These are phyloP conservation scores for Vitis hybrid DNA, from an alignment of 177 flowering plant species.

Conservation along the genomic window DNA sequence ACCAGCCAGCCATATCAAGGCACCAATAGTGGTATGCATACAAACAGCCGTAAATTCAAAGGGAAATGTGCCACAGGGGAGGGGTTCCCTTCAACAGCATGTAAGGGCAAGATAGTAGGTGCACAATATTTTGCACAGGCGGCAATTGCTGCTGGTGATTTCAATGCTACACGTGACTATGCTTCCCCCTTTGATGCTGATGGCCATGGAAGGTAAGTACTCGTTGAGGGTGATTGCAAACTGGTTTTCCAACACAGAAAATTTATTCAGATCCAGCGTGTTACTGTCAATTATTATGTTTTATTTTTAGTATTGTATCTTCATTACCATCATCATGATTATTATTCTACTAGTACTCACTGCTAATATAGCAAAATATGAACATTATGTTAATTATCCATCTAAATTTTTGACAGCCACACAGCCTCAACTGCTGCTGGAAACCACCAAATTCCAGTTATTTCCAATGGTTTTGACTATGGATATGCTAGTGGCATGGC, in stretches of 20 bases:
- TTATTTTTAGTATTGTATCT: no score
- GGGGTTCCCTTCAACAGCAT: conserved; percentile 27
- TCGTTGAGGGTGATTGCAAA: neutral
- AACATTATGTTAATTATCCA: no score
- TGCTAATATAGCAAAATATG: no score
- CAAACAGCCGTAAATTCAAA: conserved; percentile 21
- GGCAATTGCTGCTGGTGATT: conserved; percentile 43
- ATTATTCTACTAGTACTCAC: no score
- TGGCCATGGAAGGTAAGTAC: conserved; percentile 53
- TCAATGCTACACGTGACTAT: conserved; percentile 39
- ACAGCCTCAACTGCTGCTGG: conserved; percentile 57
- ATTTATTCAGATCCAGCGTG: no score
- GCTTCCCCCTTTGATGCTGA: conserved; percentile 61
- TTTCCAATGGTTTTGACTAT: conserved; percentile 38
- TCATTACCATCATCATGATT: no score
- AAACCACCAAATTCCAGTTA: conserved; percentile 33
- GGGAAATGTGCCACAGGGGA: conserved; percentile 33
- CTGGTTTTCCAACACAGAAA: no score
- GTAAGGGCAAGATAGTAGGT: conserved; percentile 45
- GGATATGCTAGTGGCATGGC: conserved; percentile 65
- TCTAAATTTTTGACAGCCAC: conserved; percentile 29
- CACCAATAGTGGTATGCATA: neutral
- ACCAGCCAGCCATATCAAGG: conserved; percentile 1
- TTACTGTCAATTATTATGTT: no score
- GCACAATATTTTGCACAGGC: conserved; percentile 40